Percentiles rank a stretch among this genome's conserved stretches.
Conservation (phyloP, 2,329 filamentous ascomycete genomes). For the Atkinsonella texensis region DNA sequence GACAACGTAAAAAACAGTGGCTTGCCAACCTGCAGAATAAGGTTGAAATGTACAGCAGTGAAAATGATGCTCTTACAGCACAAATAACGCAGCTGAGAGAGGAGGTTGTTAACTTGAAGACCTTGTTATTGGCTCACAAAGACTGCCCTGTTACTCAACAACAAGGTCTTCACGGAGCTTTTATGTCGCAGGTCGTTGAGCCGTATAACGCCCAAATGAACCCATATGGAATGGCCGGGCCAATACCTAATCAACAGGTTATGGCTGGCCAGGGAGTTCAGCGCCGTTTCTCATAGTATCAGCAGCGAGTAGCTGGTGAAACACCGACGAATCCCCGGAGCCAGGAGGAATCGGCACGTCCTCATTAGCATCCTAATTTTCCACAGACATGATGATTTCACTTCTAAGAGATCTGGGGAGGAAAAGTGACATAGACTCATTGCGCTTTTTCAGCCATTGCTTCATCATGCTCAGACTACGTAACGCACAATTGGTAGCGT, state of each 20-base stretch:
- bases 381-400: background rate
- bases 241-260: constrained; percentile 38
- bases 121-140: constrained; percentile 83
- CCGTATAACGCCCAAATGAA: constrained; percentile 45
- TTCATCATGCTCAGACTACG: background rate
- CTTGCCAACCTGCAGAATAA: constrained; percentile 87
- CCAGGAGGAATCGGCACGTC: no score
- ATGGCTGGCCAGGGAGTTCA: constrained; percentile 43
- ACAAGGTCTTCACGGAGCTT: constrained; percentile 50
- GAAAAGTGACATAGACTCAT: background rate
- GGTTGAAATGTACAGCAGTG: constrained; percentile 81
- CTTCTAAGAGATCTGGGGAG: background rate
- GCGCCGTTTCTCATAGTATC: constrained; percentile 43
- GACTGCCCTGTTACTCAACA: constrained; percentile 88
- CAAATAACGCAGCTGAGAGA: constrained; percentile 79
- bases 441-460: background rate
- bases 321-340: background rate
- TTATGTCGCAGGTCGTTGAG: constrained; percentile 44
- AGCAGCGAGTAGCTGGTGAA: constrained; percentile 2
- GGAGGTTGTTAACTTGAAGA: constrained; percentile 92
- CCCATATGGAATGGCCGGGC: constrained; percentile 44
- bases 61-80: constrained; percentile 77
- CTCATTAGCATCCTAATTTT: background rate
- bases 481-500: background rate
- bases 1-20: constrained; percentile 98